Conservation (phyloP, 495 filamentous ascomycete species). For the Annulohypoxylon bovei region DNA sequence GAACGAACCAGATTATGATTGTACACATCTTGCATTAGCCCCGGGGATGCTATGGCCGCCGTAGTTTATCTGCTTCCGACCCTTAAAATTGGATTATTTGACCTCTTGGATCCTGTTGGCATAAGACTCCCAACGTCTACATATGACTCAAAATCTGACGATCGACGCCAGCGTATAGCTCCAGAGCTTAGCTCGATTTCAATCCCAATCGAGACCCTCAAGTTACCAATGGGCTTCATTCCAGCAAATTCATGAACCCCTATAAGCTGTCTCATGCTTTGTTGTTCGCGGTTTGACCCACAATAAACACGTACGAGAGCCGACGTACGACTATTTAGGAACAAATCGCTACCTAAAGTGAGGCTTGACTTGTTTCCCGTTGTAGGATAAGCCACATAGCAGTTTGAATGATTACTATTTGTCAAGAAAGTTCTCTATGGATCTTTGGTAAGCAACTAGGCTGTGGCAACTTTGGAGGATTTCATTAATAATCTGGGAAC, state of each 20-base stretch:
- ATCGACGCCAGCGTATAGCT: conserved; percentile 3
- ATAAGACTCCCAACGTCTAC: background rate
- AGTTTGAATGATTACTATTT: background rate
- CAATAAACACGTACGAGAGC: conserved; percentile 5
- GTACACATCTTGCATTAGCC: conserved; percentile 11
- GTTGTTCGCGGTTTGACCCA: conserved; percentile 1
- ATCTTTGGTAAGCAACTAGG: background rate
- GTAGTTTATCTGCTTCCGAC: background rate
- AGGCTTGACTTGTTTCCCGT: background rate
- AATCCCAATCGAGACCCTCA: background rate
- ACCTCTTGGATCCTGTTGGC: background rate
- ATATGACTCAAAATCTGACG: background rate
- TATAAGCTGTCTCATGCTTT: background rate
- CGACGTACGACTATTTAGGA: conserved; percentile 1
- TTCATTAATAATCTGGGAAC: background rate
- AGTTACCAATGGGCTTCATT: conserved; percentile 2
- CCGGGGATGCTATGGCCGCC: conserved; percentile 10
- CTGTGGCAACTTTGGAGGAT: background rate
- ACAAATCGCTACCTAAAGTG: conserved; percentile 9
- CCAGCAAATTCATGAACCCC: background rate
- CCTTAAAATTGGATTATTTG: background rate
- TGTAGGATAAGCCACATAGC: background rate
- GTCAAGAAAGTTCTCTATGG: background rate
- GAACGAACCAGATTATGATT: conserved; percentile 11
- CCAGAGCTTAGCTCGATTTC: background rate